Base-by-base conservation (phyloP, 129 eudicot genomes). In the Flaveria bidentis region DNA sequence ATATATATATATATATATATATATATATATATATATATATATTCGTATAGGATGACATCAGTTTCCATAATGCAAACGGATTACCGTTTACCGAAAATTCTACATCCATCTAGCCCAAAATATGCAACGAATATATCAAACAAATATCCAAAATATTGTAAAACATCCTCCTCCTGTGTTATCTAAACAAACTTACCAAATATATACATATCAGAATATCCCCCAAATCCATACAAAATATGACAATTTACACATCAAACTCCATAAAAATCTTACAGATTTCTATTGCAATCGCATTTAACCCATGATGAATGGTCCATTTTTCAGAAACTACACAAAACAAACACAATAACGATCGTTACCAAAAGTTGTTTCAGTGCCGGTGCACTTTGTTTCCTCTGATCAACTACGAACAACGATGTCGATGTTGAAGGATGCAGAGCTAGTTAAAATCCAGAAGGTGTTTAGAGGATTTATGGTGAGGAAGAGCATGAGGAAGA, bases 391-490 rank as follows among this genome's bases (percentile, higher is more conserved):
- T 23, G 33, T 80, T 15, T 71, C 75, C 11, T 76, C 85, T 9
- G 74, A 73, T 20, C 68, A 39, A 69, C 46, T 33, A 14, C 55
- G 17, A 26, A 33, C 28, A 6, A 74, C 77, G 42, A 22, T 46
- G 2, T 68, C 69, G 66, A 20, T 23, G 57, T 53, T 69, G 18
- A 66, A 77, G 75, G 51, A 77, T n/a, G 63, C 75, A 10, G 83
- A 89, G 2, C 89, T 88, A 1, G 30, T 83, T 70, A 78, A 73
- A 67, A 87, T 89, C 4, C 96, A 89, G 70, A 87, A 77, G 74
- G 80, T 69, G 7, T 83, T 85, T 72, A 80, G 88, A 67, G 96
- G 92, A 5, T 89, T 77, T 63, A 67, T 83, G 69, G 86, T 87
- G 33, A 74, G 96, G 62, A 89, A 81, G 57, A 75, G 75, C 81